Conservation (phyloP, 108 stramenopile genomes). For the Skeletonema tropicum region DNA sequence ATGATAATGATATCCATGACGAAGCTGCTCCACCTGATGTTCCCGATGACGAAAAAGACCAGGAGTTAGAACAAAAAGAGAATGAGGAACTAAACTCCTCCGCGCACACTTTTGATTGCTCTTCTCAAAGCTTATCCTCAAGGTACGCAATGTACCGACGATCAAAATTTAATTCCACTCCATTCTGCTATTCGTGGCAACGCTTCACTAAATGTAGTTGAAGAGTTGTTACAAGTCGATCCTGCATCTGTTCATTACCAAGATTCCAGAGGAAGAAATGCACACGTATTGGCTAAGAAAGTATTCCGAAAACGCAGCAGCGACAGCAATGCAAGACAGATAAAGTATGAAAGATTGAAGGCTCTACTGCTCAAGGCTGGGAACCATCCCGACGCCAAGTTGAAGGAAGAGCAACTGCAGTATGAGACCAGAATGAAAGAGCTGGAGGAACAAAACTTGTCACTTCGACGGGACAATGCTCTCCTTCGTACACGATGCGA, state of each 20-base stretch:
- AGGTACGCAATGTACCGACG: conserved; percentile 35
- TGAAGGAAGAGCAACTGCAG: conserved; percentile 1
- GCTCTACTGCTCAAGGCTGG: conserved; percentile 6
- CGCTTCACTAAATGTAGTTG: conserved; percentile 15
- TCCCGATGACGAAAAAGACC: neutral
- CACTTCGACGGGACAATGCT: conserved; percentile 26
- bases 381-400: neutral
- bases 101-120: conserved; percentile 20
- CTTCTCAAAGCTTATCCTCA: conserved; percentile 27
- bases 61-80: neutral
- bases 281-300: conserved; percentile 19
- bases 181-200: conserved; percentile 40
- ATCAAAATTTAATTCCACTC: conserved; percentile 45
- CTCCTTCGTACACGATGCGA: conserved; percentile 16
- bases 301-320: conserved; percentile 15
- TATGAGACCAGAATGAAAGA: conserved; percentile 3
- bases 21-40: neutral
- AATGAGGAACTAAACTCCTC: neutral
- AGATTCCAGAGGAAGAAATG: conserved; percentile 37
- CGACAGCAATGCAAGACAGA: neutral
- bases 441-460: conserved; percentile 17
- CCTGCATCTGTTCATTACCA: conserved; percentile 26
- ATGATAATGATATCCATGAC: neutral
- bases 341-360: conserved; percentile 13
- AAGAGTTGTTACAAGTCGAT: conserved; percentile 20